Evolutionary conservation across 495 filamentous ascomycete species (phyloP).

Genomic region (Daldinia caldariorum): DNA sequence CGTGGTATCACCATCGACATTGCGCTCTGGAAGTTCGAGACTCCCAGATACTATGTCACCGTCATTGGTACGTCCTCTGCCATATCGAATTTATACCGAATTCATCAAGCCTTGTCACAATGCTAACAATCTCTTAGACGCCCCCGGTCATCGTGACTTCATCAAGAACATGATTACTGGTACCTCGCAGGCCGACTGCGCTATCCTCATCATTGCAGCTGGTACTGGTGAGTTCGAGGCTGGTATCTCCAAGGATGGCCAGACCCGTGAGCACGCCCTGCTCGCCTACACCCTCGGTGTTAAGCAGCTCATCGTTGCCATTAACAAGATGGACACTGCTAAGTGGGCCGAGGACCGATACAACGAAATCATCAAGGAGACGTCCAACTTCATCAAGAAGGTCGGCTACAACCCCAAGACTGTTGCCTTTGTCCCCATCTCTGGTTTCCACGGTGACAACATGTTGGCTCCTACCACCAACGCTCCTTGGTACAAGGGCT

Average conservation of each 20-base stretch:
- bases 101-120: conserved; percentile 13
- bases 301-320: conserved; percentile 99
- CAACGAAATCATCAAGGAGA: conserved; percentile 99
- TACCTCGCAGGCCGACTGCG: conserved; percentile 99
- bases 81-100: not conserved
- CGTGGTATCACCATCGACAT: conserved; percentile 99
- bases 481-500: conserved; percentile 99
- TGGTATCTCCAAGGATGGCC: conserved; percentile 99
- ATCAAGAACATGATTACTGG: conserved; percentile 99
- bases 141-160: conserved; percentile 99
- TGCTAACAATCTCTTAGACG: conserved; percentile 66
- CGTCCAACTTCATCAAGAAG: conserved; percentile 99
- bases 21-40: conserved; percentile 99
- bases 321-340: conserved; percentile 99
- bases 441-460: conserved; percentile 99
- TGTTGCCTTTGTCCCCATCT: conserved; percentile 99
- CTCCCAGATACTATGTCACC: conserved; percentile 97
- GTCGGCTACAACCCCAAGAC: conserved; percentile 99
- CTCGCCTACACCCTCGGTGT: conserved; percentile 99
- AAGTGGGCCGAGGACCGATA: conserved; percentile 96
- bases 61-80: conserved; percentile 81
- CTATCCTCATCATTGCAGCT: conserved; percentile 99
- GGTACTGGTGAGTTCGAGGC: conserved; percentile 99
- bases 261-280: conserved; percentile 99
- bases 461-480: conserved; percentile 93